Base-by-base conservation (phyloP, 352 stramenopile species). In the Discostella stelligera region DNA sequence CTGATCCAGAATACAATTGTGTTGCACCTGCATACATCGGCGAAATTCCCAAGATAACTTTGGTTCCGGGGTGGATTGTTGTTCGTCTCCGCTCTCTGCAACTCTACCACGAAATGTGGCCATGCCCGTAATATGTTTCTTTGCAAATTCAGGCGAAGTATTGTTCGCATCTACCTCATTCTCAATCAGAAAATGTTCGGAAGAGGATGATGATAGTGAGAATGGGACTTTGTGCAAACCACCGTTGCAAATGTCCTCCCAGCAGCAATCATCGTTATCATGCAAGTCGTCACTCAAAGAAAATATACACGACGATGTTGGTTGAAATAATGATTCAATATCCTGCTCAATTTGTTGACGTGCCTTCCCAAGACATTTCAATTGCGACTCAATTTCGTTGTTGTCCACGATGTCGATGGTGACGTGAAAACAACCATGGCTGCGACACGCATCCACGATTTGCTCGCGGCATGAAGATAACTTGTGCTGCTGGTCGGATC, bases 41-140 rank as follows among this genome's bases (percentile, higher is more conserved):
- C 62, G 50, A 64, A 68, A 78, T 30, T 84, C 77, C 77, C 77
- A 84, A 0, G 71, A 81, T 32, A 81, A 59, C 54, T 84, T 84
- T 3, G 77, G 77, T 50, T 84, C 77, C 9, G 74, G 52, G 3
- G 10, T 52, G 7, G 65, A 23, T 49, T 67, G n/a, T 41, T 52
- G 5, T 50, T 61, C 77, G 25, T 80, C 65, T 25, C 77, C 72
- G 44, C 71, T 74, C 50, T 84, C 77, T 23, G 77, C 63, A 9
- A 27, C 65, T 62, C 77, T 80, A 6, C 77, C 77, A 37, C 77
- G 62, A 60, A 81, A 84, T 9, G 77, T 81, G 2, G 71, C 71
- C 54, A 23, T 53, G 23, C 18, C 9, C 37, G 20, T 64, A 32
- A 32, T 32, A 32, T 32, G 2, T 32, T 32, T 5, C 2, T 32